These are phyloP conservation scores for Alliaria petiolata DNA, from an alignment of 345 rosid species.

Conservation along the genomic window DNA sequence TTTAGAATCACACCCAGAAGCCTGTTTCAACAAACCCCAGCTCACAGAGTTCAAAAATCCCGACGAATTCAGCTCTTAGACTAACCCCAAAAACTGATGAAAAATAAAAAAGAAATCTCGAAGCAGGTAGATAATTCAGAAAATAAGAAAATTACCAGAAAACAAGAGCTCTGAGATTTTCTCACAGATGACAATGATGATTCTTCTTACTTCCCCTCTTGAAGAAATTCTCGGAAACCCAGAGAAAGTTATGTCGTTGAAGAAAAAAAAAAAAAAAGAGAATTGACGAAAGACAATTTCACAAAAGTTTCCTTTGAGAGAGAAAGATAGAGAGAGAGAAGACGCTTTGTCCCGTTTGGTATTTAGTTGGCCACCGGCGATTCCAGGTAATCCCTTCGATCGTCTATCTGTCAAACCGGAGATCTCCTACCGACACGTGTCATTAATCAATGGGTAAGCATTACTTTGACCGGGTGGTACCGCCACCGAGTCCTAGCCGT, in stretches of 20 bases:
- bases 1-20: background rate
- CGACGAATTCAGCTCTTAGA: conserved; percentile 9
- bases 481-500: conserved; percentile 44
- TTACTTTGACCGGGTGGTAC: conserved; percentile 31
- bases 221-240: conserved; percentile 12
- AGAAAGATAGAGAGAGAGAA: conserved; percentile 14
- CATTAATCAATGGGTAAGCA: conserved; percentile 26
- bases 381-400: conserved; percentile 54
- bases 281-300: conserved; percentile 26
- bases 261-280: conserved; percentile 13
- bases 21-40: conserved; percentile 12
- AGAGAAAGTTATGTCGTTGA: conserved; percentile 18
- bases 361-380: conserved; percentile 66
- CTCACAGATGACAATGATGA: conserved; percentile 26
- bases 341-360: conserved; percentile 34
- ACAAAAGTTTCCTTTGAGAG: conserved; percentile 18
- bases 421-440: conserved; percentile 37
- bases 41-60: background rate
- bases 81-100: background rate
- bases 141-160: background rate
- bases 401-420: conserved; percentile 40
- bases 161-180: background rate
- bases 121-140: conserved; percentile 12
- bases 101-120: background rate
- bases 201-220: background rate